A percentile compares a stretch with the other conserved stretches of the same genome.
Conservation (phyloP, 2,329 filamentous ascomycete genomes). For the Talaromyces amestolkiae region DNA sequence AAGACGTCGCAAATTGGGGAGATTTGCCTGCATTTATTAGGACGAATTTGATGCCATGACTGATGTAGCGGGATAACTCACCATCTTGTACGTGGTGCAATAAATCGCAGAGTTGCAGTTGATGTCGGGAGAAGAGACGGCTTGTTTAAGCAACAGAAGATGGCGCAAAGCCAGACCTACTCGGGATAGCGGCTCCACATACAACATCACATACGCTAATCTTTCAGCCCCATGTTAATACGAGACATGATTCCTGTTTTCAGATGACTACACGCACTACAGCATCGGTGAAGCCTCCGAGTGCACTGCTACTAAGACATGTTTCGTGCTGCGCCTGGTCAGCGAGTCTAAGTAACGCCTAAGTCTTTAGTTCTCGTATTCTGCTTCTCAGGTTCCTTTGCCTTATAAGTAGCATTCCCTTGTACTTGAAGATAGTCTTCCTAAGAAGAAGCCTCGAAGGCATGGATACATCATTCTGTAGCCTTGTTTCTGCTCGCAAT, state of each 20-base stretch:
- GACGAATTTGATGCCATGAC: not conserved
- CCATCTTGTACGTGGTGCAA: slow-evolving; percentile 8
- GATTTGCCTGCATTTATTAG: slow-evolving; percentile 41
- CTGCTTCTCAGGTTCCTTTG: not conserved
- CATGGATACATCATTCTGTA: not conserved
- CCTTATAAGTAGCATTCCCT: not conserved
- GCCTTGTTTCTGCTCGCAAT: not conserved
- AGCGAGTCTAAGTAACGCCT: not conserved
- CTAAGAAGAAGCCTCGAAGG: not conserved
- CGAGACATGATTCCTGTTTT: not conserved
- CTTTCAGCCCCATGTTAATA: not conserved
- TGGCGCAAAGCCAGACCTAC: too few species aligned
- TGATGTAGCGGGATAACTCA: not conserved
- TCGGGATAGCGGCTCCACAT: not conserved
- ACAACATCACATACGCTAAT: not conserved
- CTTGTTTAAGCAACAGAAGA: too few species aligned
- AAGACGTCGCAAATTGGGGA: slow-evolving; percentile 91
- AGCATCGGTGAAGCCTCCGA: not conserved
- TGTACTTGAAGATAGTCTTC: not conserved
- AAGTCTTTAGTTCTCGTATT: not conserved
- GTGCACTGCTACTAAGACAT: not conserved
- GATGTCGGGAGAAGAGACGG: too few species aligned
- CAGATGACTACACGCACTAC: not conserved
- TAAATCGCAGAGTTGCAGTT: not conserved
- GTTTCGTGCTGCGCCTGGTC: not conserved